Conservation (phyloP, 2,329 filamentous ascomycete species). For the Cytospora piceicola region DNA sequence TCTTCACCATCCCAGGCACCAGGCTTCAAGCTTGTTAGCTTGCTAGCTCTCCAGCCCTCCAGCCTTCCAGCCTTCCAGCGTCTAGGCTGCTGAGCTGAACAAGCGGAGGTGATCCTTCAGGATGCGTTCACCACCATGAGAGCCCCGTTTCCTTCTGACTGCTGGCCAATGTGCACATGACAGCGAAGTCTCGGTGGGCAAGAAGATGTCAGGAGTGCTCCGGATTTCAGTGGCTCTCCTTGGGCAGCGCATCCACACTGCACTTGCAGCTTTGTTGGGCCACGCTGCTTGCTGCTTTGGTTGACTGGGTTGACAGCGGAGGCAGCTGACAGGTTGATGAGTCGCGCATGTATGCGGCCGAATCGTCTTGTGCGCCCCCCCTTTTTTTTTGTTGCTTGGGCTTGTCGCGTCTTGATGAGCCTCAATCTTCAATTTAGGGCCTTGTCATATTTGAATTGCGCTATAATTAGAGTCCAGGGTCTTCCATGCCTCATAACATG, state of each 20-base stretch:
- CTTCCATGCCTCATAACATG: neutral
- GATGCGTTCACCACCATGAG: neutral
- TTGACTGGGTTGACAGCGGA: no score
- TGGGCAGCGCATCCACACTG: neutral
- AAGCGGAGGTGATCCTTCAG: conserved; percentile 15
- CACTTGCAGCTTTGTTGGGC: neutral
- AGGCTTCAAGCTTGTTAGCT: no score
- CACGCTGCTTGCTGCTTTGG: neutral
- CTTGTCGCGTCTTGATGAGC: conserved; percentile 20
- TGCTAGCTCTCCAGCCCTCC: no score
- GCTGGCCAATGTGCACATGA: conserved; percentile 18
- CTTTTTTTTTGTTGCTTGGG: neutral
- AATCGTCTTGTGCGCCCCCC: conserved; percentile 5
- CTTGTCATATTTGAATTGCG: neutral
- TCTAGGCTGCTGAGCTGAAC: neutral
- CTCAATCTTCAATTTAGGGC: conserved; percentile 15
- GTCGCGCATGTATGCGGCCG: neutral
- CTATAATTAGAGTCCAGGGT: neutral
- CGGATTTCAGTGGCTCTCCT: conserved; percentile 13
- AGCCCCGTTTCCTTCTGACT: neutral
- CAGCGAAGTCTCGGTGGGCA: conserved; percentile 18
- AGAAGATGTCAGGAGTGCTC: neutral
- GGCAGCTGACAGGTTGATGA: neutral
- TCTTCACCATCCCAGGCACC: neutral
- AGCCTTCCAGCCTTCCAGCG: no score